Base-by-base conservation (phyloP, 2,329 filamentous ascomycete genomes). In the Clarireedia sp. region DNA sequence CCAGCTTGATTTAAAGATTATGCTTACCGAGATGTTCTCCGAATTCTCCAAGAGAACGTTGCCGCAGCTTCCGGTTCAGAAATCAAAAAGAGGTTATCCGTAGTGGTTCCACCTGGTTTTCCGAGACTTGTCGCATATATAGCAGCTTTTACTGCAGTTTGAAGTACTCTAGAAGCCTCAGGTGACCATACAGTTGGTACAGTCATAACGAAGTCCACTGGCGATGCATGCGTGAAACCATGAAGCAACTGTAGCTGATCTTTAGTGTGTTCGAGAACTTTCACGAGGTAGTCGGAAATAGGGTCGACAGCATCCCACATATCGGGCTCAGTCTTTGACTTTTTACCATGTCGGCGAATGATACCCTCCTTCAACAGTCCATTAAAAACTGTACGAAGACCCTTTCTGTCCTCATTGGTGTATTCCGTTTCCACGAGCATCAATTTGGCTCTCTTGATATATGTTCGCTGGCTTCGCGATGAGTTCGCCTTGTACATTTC, bases 61-160 rank as follows among this genome's bases (percentile, higher is more conserved):
- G 64, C 66, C 1, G 66, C 66, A 16, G 64, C 64, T 55, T 68
- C 66, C 3, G 66, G 66, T 43, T 68, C 67, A 8, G 62, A 61
- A 5, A 67, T 60, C 16, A 68, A 61, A 37, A 68, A 69, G 2
- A 69, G 48, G 21, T 66, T 64, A 17, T 67, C 60, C n/a, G 67
- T 40, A 29, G 53, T 60, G 3, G 53, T 49, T 12, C 57, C 26
- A 3, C 40, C 47, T 14, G 59, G 36, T 1, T 43, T 49, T 4
- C 62, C 59, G 33, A 63, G 57, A 1, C 37, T 26, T 2, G 57
- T 54, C 6, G 48, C 48, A 21, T 47, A 41, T 16, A 59, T 55
- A 0, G 60, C 57, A 36, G 45, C 24, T 29, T 52, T 56, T 23
- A 61, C 53, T 5, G 59, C 54, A 33, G 47, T 45, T 23, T 55